These are phyloP conservation scores for Parathielavia hyrcaniae DNA, from an alignment of 495 filamentous ascomycete genomes.

Conservation along the genomic window DNA sequence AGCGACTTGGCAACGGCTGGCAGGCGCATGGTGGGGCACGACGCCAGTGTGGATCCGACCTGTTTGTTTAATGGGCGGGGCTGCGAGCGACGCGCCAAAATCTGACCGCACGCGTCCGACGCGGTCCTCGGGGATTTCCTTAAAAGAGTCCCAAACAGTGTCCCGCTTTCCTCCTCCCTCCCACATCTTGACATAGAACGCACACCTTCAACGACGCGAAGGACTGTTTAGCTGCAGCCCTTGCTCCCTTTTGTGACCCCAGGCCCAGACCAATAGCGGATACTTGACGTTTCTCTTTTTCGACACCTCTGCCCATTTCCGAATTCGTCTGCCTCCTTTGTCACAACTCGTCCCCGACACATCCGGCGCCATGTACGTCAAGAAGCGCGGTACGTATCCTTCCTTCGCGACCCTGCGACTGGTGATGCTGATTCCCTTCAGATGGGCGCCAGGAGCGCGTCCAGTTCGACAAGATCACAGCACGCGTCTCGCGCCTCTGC, in stretches of 20 bases:
- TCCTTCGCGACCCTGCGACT: not conserved
- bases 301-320: constrained; percentile 6
- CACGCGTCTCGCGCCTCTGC: constrained; percentile 92
- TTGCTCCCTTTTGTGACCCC: not conserved
- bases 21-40: constrained; percentile 3
- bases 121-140: constrained; percentile 21
- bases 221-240: constrained; percentile 4
- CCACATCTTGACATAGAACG: constrained; percentile 17
- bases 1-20: not conserved
- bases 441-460: constrained; percentile 99
- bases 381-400: constrained; percentile 50
- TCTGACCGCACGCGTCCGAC: constrained; percentile 17
- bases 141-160: constrained; percentile 18
- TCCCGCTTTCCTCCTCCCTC: constrained; percentile 12
- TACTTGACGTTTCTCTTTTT: not conserved
- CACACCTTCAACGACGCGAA: not conserved
- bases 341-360: constrained; percentile 4
- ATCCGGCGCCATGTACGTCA: constrained; percentile 49
- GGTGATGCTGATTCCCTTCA: constrained; percentile 36
- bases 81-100: constrained; percentile 17
- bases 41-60: not conserved
- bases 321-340: constrained; percentile 12
- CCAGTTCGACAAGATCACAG: constrained; percentile 99
- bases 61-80: constrained; percentile 25
- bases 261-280: not conserved